Base-by-base conservation (phyloP, 1,139 yeast genomes). In the Sporopachydermia cereana region DNA sequence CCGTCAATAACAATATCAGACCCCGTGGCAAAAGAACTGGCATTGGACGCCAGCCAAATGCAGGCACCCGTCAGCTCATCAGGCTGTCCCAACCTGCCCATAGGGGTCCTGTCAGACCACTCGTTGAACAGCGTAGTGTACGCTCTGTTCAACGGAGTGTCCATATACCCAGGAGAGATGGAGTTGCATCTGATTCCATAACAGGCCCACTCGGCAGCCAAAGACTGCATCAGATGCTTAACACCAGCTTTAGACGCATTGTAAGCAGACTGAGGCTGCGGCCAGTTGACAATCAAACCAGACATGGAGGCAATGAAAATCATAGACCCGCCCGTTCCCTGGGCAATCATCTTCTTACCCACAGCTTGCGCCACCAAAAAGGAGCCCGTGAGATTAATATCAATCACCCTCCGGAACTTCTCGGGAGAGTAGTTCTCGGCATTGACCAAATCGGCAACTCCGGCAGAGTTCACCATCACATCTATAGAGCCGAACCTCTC, bases 401-500 rank as follows among this genome's bases (percentile, higher is more conserved):
- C 79, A 68, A 83, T 68, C 45, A 84, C 76, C 27, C 78, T 72
- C 55, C 84, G 83, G 53, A 88, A 86, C 63, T 81, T 83, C 50
- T 69, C 67, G 24, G 88, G 74, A 7, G 91, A 86, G 64, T 84
- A 82, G 51, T 80, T 84, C 61, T 82, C 89, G 44, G 93, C 91
- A 43, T 85, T 82, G 62, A 74, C 80, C 57, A 82, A 76, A 60
- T 82, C 89, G 58, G 86, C 83, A 59, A 83, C 83, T 43, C 93
- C 88, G 36, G 93, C 89, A 44, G 83, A 69, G 67, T 83, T 80
- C 54, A 82, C 74, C 52, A 82, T 72, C 49, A 81, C 64, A 57
- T 78, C 77, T 41, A 84, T 76, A 49, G 77, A 68, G 53, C 77
- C 77, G 44, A 73, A 73, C 59, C 79, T 85, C 53, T 69, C 74